Conservation (phyloP, 139 green algal species). For the Astrephomene gubernaculifera region DNA sequence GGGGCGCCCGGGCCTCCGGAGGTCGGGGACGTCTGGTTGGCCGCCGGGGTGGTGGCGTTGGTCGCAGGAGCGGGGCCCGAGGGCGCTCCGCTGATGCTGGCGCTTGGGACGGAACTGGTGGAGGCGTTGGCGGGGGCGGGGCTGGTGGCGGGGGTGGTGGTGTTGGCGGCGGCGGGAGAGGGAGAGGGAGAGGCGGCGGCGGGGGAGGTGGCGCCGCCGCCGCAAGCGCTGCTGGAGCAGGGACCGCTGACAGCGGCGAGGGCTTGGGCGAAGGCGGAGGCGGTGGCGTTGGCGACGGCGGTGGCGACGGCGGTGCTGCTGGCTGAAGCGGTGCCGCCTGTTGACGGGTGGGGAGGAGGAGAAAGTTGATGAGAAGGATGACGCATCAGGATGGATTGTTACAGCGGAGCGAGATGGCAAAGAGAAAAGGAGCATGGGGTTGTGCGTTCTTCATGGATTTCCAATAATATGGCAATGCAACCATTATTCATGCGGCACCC, state of each 20-base stretch:
- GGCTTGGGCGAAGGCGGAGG: slow-evolving; percentile 41
- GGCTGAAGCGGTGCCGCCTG: slow-evolving; percentile 39
- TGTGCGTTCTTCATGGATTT: no score
- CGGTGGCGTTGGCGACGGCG: slow-evolving; percentile 52
- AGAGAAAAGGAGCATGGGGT: background rate
- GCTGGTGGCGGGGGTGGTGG: background rate
- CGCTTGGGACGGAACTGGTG: background rate
- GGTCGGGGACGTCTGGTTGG: background rate
- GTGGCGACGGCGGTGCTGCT: slow-evolving; percentile 32
- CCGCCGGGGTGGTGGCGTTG: background rate
- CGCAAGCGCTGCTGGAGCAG: no score
- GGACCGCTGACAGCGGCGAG: slow-evolving; percentile 36
- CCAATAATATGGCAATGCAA: no score
- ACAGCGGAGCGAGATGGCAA: no score
- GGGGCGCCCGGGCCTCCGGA: no score
- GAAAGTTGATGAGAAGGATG: no score
- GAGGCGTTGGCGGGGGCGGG: background rate
- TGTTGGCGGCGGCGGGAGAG: background rate
- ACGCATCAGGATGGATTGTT: no score
- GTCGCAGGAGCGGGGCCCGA: background rate
- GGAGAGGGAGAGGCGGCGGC: background rate
- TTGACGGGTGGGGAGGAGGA: background rate
- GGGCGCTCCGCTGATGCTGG: background rate
- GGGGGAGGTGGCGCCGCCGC: background rate
- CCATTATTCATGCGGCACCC: no score